These are phyloP conservation scores for Russula emetica DNA, from an alignment of 768 basidiomycete species.

Conservation along the genomic window DNA sequence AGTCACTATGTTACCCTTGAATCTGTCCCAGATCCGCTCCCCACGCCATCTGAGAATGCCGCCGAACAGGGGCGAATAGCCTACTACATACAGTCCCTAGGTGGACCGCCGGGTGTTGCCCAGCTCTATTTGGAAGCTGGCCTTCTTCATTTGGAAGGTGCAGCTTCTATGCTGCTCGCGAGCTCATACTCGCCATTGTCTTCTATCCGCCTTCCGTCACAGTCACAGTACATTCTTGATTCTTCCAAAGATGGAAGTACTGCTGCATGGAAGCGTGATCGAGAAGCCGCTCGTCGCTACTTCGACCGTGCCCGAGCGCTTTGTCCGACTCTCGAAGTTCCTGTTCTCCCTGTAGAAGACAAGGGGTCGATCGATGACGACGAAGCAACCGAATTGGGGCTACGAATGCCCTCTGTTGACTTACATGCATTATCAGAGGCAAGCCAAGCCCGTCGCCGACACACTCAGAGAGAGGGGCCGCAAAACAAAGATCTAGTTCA, in stretches of 20 bases:
- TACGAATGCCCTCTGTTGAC: conserved; percentile 71
- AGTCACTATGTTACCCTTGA: conserved; percentile 66
- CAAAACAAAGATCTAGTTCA: conserved; percentile 16
- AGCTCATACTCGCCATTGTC: conserved; percentile 74
- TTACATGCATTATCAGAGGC: conserved; percentile 29
- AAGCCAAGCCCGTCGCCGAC: conserved; percentile 28
- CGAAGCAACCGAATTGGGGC: conserved; percentile 36
- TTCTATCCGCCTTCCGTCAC: conserved; percentile 63
- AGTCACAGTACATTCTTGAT: conserved; percentile 16
- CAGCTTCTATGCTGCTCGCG: conserved; percentile 64
- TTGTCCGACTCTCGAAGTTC: conserved; percentile 63
- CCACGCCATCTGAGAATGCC: conserved; percentile 35
- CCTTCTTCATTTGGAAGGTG: conserved; percentile 75
- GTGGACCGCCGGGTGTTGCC: conserved; percentile 62
- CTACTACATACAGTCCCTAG: conserved; percentile 65
- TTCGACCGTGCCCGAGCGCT: conserved; percentile 66
- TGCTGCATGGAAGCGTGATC: conserved; percentile 71
- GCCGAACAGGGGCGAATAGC: conserved; percentile 47
- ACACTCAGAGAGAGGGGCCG: conserved; percentile 21
- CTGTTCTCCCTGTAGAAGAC: conserved; percentile 51
- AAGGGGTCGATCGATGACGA: conserved; percentile 32
- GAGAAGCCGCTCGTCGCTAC: conserved; percentile 62
- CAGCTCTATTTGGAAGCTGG: conserved; percentile 77
- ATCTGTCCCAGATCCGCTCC: conserved; percentile 31
- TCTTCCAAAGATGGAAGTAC: conserved; percentile 44